Conservation (phyloP, 2,329 filamentous ascomycete species). For the Beauveria scarabaeidicola region DNA sequence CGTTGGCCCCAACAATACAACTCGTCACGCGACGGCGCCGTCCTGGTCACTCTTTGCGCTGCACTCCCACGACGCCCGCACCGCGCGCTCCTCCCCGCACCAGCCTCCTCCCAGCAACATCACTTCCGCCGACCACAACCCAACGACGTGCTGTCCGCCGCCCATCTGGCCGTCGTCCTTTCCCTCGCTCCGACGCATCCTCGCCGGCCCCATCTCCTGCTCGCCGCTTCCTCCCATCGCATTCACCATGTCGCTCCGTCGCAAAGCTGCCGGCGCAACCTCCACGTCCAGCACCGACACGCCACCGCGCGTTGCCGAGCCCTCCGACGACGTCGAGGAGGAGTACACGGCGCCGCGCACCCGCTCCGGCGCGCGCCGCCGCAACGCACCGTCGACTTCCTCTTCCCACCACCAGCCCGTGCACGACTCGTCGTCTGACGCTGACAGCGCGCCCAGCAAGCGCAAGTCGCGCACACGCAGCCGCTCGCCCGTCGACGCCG, state of each 20-base stretch:
- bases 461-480: slow-evolving; percentile 62
- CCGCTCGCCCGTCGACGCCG: slow-evolving; percentile 53
- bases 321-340: slow-evolving; percentile 37
- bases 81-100: not conserved
- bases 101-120: not conserved
- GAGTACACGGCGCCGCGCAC: slow-evolving; percentile 65
- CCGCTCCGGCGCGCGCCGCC: slow-evolving; percentile 58
- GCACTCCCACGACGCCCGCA: slow-evolving; percentile 1
- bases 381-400: slow-evolving; percentile 48
- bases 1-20: not conserved
- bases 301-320: slow-evolving; percentile 9
- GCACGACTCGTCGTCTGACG: slow-evolving; percentile 40
- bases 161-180: not conserved
- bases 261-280: not conserved
- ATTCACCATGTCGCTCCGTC: slow-evolving; percentile 8
- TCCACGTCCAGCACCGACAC: not conserved
- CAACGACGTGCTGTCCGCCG: not conserved
- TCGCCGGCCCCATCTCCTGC: not conserved
- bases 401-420: slow-evolving; percentile 38
- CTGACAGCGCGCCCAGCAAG: slow-evolving; percentile 31
- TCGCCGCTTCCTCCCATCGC: slow-evolving; percentile 1
- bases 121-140: not conserved
- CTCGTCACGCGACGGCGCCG: slow-evolving; percentile 8
- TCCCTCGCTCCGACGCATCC: slow-evolving; percentile 1
- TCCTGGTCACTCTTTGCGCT: slow-evolving; percentile 2